phyloP scores from a whole-genome alignment of 768 basidiomycete genomes.

The Cubamyces sp. region DNA sequence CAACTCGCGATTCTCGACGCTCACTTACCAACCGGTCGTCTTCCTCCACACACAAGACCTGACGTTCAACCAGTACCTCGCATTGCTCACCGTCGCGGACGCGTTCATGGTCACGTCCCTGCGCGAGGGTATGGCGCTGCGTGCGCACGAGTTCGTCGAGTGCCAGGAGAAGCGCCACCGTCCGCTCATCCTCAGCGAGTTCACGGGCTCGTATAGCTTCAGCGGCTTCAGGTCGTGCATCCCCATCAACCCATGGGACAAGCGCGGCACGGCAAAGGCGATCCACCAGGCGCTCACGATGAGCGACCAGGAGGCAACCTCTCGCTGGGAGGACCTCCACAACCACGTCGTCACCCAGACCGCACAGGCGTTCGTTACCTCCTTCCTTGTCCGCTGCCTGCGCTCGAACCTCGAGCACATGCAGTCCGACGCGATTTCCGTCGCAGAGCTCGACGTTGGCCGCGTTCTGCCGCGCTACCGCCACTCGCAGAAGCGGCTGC shows the following conservation, averaged over 20 bases:
- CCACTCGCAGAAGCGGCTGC: slow-evolving; percentile 63
- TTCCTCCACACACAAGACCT: slow-evolving; percentile 85
- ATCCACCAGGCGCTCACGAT: slow-evolving; percentile 81
- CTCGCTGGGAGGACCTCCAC: slow-evolving; percentile 86
- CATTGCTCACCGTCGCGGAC: slow-evolving; percentile 79
- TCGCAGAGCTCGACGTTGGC: slow-evolving; percentile 47
- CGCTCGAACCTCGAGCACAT: slow-evolving; percentile 75
- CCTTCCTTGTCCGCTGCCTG: slow-evolving; percentile 76
- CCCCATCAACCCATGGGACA: slow-evolving; percentile 86
- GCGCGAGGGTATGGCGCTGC: slow-evolving; percentile 86
- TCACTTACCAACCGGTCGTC: slow-evolving; percentile 87
- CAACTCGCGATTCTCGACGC: slow-evolving; percentile 80
- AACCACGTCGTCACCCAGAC: slow-evolving; percentile 86
- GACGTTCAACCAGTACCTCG: slow-evolving; percentile 86
- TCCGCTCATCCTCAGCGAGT: slow-evolving; percentile 83
- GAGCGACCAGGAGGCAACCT: slow-evolving; percentile 69
- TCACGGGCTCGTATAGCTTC: slow-evolving; percentile 86
- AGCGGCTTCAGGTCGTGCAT: slow-evolving; percentile 88
- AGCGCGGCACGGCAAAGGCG: slow-evolving; percentile 80
- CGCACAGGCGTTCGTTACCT: slow-evolving; percentile 80
- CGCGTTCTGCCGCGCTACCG: slow-evolving; percentile 70
- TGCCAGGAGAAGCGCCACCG: slow-evolving; percentile 74
- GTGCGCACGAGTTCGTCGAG: slow-evolving; percentile 84
- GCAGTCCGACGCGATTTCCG: slow-evolving; percentile 39
- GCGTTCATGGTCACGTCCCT: slow-evolving; percentile 85